These are phyloP conservation scores for Helicosporidium sp. DNA, from an alignment of 139 green algal genomes.

Conservation along the genomic window DNA sequence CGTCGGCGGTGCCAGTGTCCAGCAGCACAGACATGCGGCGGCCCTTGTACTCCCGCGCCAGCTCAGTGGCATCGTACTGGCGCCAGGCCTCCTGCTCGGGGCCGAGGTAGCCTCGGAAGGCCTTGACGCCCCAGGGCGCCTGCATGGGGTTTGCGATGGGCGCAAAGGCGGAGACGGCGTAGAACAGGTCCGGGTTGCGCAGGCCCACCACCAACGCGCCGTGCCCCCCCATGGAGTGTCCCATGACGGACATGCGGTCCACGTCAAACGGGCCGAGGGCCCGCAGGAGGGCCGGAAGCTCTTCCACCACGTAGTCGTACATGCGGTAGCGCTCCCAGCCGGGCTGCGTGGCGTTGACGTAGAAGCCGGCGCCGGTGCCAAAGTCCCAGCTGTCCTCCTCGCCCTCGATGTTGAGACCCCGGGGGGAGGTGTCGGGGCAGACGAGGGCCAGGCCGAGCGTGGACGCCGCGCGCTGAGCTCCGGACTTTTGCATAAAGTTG, in stretches of 20 bases:
- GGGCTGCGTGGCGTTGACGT: conserved; percentile 53
- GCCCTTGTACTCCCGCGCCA: conserved; percentile 38
- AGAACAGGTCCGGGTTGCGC: conserved; percentile 56
- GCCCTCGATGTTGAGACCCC: conserved; percentile 58
- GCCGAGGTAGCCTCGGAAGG: conserved; percentile 69
- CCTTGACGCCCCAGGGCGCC: conserved; percentile 81
- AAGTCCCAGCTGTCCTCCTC: conserved; percentile 67
- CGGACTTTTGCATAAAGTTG: conserved; percentile 72
- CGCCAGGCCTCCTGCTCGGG: conserved; percentile 3
- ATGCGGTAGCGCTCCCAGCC: conserved; percentile 74
- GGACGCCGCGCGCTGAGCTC: conserved; percentile 40
- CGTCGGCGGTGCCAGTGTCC: conserved; percentile 39
- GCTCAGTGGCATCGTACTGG: conserved; percentile 69
- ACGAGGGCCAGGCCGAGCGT: conserved; percentile 58
- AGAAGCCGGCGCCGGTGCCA: conserved; percentile 59
- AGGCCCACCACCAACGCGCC: conserved; percentile 65
- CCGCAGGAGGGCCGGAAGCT: conserved; percentile 38
- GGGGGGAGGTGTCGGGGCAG: conserved; percentile 72
- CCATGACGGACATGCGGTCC: conserved; percentile 28
- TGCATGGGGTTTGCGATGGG: conserved; percentile 75
- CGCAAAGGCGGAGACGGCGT: conserved; percentile 67
- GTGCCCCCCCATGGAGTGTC: conserved; percentile 84
- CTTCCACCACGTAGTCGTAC: conserved; percentile 76
- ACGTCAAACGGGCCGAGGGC: conserved; percentile 6
- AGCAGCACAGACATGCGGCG: conserved; percentile 26